A percentile compares a stretch with the other conserved stretches of the same genome.
These are phyloP conservation scores for Pharus latifolius DNA, from an alignment of 176 grass and related monocot species.

Conservation along the genomic window DNA sequence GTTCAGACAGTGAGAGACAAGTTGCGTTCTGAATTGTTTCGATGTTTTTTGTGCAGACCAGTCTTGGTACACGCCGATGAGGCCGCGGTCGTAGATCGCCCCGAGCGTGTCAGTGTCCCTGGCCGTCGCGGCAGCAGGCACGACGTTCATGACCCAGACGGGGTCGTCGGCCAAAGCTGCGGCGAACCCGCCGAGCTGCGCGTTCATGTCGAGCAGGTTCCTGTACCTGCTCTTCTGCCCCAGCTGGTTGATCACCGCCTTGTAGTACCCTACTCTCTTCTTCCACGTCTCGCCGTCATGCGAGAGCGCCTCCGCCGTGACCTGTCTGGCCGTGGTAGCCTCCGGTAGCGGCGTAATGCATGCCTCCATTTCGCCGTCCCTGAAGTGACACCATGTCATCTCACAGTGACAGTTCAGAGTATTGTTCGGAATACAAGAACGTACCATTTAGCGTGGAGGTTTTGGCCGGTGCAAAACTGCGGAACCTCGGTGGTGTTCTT, in stretches of 20 bases:
- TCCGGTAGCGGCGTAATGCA: conserved; percentile 41
- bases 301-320: conserved; percentile 17
- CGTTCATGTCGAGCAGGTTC: conserved; percentile 64
- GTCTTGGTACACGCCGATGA: conserved; percentile 49
- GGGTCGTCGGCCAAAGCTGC: conserved; percentile 31
- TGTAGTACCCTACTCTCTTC: conserved; percentile 35
- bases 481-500: background rate
- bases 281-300: conserved; percentile 35
- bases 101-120: conserved; percentile 22
- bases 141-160: conserved; percentile 56
- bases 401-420: background rate
- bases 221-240: conserved; percentile 44
- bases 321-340: background rate
- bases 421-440: background rate
- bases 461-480: conserved; percentile 15
- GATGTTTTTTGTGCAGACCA: conserved; percentile 11
- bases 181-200: conserved; percentile 26
- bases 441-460: conserved; percentile 33
- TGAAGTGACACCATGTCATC: background rate
- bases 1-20: background rate
- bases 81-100: conserved; percentile 45
- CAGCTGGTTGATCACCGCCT: conserved; percentile 23
- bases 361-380: conserved; percentile 34
- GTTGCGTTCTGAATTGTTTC: background rate
- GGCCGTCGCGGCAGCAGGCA: conserved; percentile 10